Evolutionary conservation across 805 yeast species (phyloP), one percentile per base, ranked within the genome.

Genomic region (Metschnikowia cubensis): DNA sequence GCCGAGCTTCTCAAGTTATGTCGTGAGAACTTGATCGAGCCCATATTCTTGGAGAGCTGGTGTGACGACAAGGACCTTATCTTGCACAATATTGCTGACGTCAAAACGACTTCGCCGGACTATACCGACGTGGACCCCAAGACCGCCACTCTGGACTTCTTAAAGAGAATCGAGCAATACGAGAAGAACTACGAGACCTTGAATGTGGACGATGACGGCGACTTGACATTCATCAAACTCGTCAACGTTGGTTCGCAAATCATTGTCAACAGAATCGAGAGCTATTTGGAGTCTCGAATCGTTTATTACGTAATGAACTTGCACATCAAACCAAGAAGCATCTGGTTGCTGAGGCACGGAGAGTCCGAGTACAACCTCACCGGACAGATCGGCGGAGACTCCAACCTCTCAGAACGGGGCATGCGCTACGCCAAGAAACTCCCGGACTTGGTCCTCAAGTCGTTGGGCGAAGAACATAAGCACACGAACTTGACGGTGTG

Each of bases 381-480:
- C 45, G 97, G 97, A 31, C 89, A 89, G 67, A 88, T 94, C 56
- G 99, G 99, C 33, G 99, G 98, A 18, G 97, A 92, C 71, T 87
- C 96, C 2, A 80, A 84, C 58, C 74, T 92, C 48, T 84, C 92
- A 45, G 85, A 84, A 50, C 78, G 98, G 39, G 98, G 98, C 6
- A 77, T 84, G 69, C 73, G 84, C 59, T 92, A 92, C 63, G 92
- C 97, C 4, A 70, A 77, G 45, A 89, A 85, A 66, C 79, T 92
- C 55, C 96, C 96, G 0, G 83, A 81, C 33, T 64, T 92, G 54
- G 91, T 89, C 1, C 75, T 75, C 50, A 77, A 84, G 55, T 82
- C 85, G 4, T 78, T 84, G 42, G 82, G 85, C 43, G 77, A 77
- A 49, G 82, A 79, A 36, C 75, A 84, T 50, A 61, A 68, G 52